A percentile compares a stretch with the other conserved stretches of the same genome.
phyloP scores from a whole-genome alignment of 805 yeast species.

The Barnettozyma salicaria region DNA sequence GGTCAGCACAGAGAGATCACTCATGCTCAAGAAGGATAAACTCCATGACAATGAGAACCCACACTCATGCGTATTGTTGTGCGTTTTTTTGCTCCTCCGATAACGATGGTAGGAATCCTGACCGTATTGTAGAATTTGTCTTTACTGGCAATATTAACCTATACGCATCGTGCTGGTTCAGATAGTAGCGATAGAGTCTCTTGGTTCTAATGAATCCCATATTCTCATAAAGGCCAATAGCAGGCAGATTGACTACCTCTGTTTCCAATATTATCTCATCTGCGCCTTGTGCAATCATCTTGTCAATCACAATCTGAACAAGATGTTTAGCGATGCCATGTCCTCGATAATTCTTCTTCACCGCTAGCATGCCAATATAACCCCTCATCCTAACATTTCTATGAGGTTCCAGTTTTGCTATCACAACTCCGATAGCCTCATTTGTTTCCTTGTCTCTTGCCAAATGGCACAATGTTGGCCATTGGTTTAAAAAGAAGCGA shows the following conservation, averaged over 20 bases:
- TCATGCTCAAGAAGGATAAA: too few relatives aligned
- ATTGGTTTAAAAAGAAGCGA: slow-evolving; percentile 78
- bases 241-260: slow-evolving; percentile 73
- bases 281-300: slow-evolving; percentile 58
- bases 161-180: slow-evolving; percentile 91
- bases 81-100: background rate
- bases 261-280: slow-evolving; percentile 95
- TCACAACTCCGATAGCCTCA: slow-evolving; percentile 70
- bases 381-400: slow-evolving; percentile 72
- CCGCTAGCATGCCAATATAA: slow-evolving; percentile 94
- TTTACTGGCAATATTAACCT: slow-evolving; percentile 79
- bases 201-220: slow-evolving; percentile 72
- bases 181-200: slow-evolving; percentile 77
- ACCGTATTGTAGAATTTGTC: slow-evolving; percentile 46
- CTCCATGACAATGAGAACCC: background rate
- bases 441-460: slow-evolving; percentile 39
- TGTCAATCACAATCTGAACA: slow-evolving; percentile 54
- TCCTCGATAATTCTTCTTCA: slow-evolving; percentile 64
- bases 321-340: slow-evolving; percentile 75
- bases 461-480: slow-evolving; percentile 80
- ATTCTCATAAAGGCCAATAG: slow-evolving; percentile 62
- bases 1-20: too few relatives aligned
- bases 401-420: slow-evolving; percentile 77
- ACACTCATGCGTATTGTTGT: background rate
- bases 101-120: slow-evolving; percentile 41